A percentile compares a stretch with the other conserved stretches of the same genome.
Evolutionary conservation across 305 asterid genomes (phyloP).

Genomic region (Solanum chacoense): DNA sequence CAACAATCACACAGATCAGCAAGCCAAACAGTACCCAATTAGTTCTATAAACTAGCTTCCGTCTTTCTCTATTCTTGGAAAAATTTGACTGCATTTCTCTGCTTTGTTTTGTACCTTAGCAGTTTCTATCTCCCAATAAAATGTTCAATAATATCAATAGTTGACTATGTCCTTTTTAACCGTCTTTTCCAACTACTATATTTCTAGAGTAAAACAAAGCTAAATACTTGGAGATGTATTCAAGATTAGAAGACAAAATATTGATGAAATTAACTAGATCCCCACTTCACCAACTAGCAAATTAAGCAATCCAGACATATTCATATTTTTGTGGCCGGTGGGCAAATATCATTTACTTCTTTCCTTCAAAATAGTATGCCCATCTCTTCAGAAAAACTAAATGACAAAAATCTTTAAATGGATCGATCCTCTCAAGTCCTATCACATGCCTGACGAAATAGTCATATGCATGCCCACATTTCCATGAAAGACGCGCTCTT

Average conservation of each 20-base stretch:
- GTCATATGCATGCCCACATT: not conserved
- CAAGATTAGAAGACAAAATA: not conserved
- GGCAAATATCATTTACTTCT: not conserved
- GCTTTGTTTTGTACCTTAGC: not conserved
- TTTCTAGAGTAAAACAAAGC: not conserved
- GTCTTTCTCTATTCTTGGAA: constrained; percentile 1
- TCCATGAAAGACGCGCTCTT: not conserved
- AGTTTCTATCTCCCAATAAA: not conserved
- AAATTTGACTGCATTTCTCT: not conserved
- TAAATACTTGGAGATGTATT: not conserved
- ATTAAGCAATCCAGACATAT: not conserved
- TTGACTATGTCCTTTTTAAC: constrained; percentile 1
- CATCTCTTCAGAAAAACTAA: not conserved
- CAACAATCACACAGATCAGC: not conserved
- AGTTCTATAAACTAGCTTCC: not conserved
- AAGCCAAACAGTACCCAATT: not conserved
- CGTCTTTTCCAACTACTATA: not conserved
- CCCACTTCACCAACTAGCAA: not conserved
- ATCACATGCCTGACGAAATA: not conserved
- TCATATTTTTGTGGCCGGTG: not conserved
- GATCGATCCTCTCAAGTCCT: not conserved
- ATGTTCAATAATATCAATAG: not conserved
- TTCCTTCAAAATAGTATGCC: not conserved
- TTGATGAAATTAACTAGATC: not conserved
- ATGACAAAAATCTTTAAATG: not conserved